Percentiles rank a stretch among this genome's conserved stretches.
Evolutionary conservation across 2,329 filamentous ascomycete species (phyloP).

Genomic region (Hansfordia pulvinata): DNA sequence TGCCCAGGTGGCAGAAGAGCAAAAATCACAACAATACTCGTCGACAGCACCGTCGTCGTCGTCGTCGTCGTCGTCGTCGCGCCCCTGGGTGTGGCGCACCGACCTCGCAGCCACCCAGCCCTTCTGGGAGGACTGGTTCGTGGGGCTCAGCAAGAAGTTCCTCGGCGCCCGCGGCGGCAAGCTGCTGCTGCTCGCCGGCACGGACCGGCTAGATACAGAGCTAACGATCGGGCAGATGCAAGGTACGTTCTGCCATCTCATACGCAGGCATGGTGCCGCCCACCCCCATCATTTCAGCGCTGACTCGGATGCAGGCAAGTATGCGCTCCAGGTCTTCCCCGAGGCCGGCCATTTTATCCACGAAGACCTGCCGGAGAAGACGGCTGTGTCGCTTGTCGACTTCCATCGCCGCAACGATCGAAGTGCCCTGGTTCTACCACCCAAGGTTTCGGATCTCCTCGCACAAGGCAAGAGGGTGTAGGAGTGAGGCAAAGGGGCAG

Average conservation of each 20-base stretch:
- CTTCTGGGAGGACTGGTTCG: slow-evolving; percentile 93
- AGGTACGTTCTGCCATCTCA: slow-evolving; percentile 52
- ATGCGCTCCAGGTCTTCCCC: slow-evolving; percentile 86
- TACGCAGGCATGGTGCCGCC: not conserved
- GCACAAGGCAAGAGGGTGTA: slow-evolving; percentile 47
- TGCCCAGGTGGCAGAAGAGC: slow-evolving; percentile 3
- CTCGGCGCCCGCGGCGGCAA: slow-evolving; percentile 71
- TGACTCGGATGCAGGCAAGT: slow-evolving; percentile 58
- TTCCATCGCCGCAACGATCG: slow-evolving; percentile 89
- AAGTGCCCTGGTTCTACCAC: slow-evolving; percentile 70
- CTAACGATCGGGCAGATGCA: slow-evolving; percentile 96
- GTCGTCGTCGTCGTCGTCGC: slow-evolving; percentile 7
- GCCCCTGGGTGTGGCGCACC: slow-evolving; percentile 73
- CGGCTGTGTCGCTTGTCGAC: slow-evolving; percentile 70
- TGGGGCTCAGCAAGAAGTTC: slow-evolving; percentile 79
- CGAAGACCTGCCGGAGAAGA: slow-evolving; percentile 86
- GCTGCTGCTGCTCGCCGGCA: slow-evolving; percentile 72
- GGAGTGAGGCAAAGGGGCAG: too few species aligned
- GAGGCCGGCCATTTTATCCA: slow-evolving; percentile 95
- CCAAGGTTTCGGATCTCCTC: slow-evolving; percentile 71
- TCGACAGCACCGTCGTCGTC: not conserved
- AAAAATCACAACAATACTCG: slow-evolving; percentile 1
- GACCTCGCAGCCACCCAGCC: slow-evolving; percentile 71
- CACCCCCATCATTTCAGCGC: too few species aligned
- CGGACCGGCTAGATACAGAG: slow-evolving; percentile 80